These are phyloP conservation scores for Bondarzewia mesenterica DNA, from an alignment of 1,284 basidiomycete genomes.

Conservation along the genomic window DNA sequence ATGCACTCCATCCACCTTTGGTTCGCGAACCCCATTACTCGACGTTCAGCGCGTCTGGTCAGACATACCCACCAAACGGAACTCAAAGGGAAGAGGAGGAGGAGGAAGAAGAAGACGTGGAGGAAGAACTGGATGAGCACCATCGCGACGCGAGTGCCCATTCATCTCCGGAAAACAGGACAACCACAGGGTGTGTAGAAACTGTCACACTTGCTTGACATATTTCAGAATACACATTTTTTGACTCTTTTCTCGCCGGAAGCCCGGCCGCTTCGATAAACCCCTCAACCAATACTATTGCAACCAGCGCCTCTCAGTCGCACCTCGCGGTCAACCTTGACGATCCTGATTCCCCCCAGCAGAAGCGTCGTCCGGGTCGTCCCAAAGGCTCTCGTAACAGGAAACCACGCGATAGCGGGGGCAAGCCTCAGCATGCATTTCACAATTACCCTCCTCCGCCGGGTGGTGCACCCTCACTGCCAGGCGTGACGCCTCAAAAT, in stretches of 20 bases:
- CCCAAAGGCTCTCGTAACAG: conserved; percentile 71
- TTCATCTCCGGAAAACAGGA: conserved; percentile 22
- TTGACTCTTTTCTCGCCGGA: conserved; percentile 10
- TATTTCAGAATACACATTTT: conserved; percentile 10
- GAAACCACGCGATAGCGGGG: conserved; percentile 31
- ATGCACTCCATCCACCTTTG: conserved; percentile 57
- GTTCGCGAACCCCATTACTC: conserved; percentile 18
- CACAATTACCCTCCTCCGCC: conserved; percentile 26
- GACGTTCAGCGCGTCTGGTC: conserved; percentile 16
- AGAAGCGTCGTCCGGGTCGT: conserved; percentile 63
- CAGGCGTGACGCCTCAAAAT: conserved; percentile 48
- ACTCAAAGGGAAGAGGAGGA: conserved; percentile 52
- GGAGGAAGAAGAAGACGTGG: conserved; percentile 65
- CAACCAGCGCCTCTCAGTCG: conserved; percentile 4
- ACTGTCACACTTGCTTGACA: conserved; percentile 11
- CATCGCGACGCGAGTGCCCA: conserved; percentile 20
- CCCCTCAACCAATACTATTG: conserved; percentile 2
- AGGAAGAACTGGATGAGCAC: conserved; percentile 52
- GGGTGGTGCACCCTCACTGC: conserved; percentile 15
- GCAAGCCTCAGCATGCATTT: conserved; percentile 31
- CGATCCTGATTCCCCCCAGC: conserved; percentile 22
- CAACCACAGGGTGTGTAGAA: conserved; percentile 24
- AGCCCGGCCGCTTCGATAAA: conserved; percentile 12
- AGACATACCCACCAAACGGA: conserved; percentile 20
- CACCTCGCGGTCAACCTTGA: conserved; percentile 4